Evolutionary conservation across 257 asterid species (phyloP), one percentile per base, ranked within the genome.

Genomic region (Scutellaria barbata): DNA sequence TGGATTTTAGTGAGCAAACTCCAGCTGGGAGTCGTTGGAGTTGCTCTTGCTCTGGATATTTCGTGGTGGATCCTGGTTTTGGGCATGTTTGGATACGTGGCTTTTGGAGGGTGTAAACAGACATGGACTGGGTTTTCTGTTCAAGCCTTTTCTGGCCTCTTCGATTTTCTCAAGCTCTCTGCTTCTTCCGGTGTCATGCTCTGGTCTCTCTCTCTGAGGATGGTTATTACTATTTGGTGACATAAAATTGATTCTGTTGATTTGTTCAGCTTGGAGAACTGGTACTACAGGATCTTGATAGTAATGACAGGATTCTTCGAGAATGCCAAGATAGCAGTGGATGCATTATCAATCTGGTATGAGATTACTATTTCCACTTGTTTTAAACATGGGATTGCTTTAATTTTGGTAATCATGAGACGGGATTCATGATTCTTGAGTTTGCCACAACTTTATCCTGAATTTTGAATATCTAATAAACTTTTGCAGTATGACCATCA

Each of bases 281-380:
- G 93, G 93, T 87, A 87, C 68, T 83, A 85, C 81, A 71, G 88
- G 67, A 85, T 83, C 41, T 63, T 85, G 56, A 73, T 87, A 51
- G 4, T 85, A 41, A 79, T 87, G 87, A 82, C 90, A 10, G 90
- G 88, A 18, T 60, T 73, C 73, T 66, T 83, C 61, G 61, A 71
- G 7, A 70, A 87, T 55, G 87, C 90, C 0, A 71, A 83, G 9
- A 1, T 85, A 8, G 85, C 84, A 0, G 85, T 85, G n/a, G 88
- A 83, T 78, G 88, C 90, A 6, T 59, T 87, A 47, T 77, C 90
- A 5, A 69, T 82, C 12, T 87, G 92, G 92, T 87, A 75, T 5
- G 7, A 17, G n/a, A 25, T 12, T 0, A 14, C 37, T 14, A 13
- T 71, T 6, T 5, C n/a, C 8, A 0, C 1, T 4, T 42, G 11